Percentiles rank a stretch among this genome's conserved stretches.
Conservation (phyloP, 2,329 filamentous ascomycete genomes). For the Graphilbum sp. region DNA sequence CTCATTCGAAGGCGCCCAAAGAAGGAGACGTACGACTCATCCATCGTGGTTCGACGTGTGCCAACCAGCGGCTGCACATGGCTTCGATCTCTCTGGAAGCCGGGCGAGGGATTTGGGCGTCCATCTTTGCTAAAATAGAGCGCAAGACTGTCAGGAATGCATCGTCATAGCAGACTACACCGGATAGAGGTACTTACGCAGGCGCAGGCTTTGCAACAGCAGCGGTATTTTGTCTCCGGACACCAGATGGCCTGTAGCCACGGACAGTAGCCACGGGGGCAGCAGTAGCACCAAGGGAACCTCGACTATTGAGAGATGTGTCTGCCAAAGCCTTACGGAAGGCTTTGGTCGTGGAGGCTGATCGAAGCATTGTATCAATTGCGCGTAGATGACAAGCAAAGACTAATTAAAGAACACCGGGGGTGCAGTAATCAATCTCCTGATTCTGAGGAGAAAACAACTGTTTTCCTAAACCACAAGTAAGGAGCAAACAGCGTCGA, state of each 20-base stretch:
- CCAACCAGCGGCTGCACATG: conserved; percentile 57
- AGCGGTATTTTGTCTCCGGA: conserved; percentile 34
- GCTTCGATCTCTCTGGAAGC: conserved; percentile 38
- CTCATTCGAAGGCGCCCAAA: too few relatives aligned
- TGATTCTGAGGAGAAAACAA: neutral
- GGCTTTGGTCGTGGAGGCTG: neutral
- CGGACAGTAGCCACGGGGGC: neutral
- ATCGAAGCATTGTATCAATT: neutral
- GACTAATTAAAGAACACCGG: neutral
- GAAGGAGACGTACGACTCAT: conserved; percentile 65
- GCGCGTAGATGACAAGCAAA: neutral
- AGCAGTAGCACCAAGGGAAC: neutral
- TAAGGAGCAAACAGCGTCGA: neutral
- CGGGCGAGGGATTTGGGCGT: conserved; percentile 45
- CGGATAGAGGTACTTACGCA: conserved; percentile 34
- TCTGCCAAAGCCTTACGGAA: neutral
- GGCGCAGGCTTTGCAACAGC: conserved; percentile 30
- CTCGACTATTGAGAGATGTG: neutral
- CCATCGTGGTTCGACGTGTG: conserved; percentile 45
- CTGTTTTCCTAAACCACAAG: neutral
- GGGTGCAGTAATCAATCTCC: neutral
- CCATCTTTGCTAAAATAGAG: conserved; percentile 24
- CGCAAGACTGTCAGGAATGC: neutral
- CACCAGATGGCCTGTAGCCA: conserved; percentile 14
- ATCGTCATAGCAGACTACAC: conserved; percentile 1